Base-by-base conservation (phyloP, 176 grass and related monocot genomes). In the Ensete ventricosum region DNA sequence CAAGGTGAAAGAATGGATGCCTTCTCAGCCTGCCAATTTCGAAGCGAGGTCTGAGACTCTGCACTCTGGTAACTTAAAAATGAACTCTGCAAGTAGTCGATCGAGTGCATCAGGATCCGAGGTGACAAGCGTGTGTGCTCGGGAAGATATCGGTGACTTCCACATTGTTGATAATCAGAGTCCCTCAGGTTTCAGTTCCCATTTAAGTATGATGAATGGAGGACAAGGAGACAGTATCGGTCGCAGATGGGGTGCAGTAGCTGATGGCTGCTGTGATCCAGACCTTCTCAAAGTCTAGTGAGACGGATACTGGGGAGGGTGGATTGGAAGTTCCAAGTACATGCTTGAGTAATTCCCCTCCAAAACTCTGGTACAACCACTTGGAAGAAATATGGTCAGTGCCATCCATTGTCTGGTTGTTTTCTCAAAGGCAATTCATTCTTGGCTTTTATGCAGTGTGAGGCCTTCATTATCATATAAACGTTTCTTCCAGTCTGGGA, bases 371-470 rank as follows among this genome's bases (percentile, higher is more conserved):
- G 20, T 59, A 24, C 78, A 48, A 55, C 74, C 74, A 69, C 71
- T 76, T 80, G 81, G 62, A 81, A 55, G 82, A 69, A 81, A 79
- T 69, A 79, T 69, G 76, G 82, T 65, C 55, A 27, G 72, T 79
- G 87, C 67, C 77, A 67, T 27, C 59, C 60, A 57, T 64, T 82
- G 59, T 81, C 50, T 81, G 82, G 82, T 52, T 85, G 90, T 73
- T 72, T 54, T 70, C 85, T 88, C 81, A 79, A 79, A 84, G 95
- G 91, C 95, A 99, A 99, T 77, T 99, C 95, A 99, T 99, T 89
- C 95, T 99, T 99, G 95, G 95, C 95, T 99, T 69, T 84, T 76
- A 81, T 70, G 74, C 81, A 85, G 73, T 80, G 85, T 80, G 85
- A 81, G 80, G 50, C 79, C 53, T 81, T 81, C 60, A 10, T 50